Conservation (phyloP, 352 stramenopile species). For the Plasmopara muralis region DNA sequence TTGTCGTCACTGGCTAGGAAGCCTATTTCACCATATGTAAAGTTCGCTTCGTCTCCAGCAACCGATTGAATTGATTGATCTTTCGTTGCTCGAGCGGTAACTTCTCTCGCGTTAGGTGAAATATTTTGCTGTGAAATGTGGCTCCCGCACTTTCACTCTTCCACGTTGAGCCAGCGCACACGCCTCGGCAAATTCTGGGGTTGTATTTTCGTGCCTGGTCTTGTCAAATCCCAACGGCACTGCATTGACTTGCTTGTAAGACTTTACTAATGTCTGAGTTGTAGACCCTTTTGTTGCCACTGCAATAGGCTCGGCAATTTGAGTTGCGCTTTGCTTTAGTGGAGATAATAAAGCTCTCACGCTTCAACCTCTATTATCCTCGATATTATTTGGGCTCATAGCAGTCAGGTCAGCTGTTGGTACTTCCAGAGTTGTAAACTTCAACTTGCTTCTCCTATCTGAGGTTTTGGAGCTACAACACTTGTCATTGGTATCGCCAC, state of each 20-base stretch:
- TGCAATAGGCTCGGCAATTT: slow-evolving; percentile 4
- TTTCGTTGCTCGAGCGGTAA: neutral
- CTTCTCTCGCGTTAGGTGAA: neutral
- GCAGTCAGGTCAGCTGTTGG: slow-evolving; percentile 1
- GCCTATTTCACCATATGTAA: slow-evolving; percentile 1
- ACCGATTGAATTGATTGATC: neutral
- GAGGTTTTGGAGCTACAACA: slow-evolving; percentile 5
- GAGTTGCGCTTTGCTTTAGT: slow-evolving; percentile 7
- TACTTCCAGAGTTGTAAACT: neutral
- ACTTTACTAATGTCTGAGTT: neutral
- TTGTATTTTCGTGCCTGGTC: neutral
- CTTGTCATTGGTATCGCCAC: slow-evolving; percentile 55
- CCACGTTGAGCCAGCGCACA: slow-evolving; percentile 17
- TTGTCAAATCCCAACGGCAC: neutral
- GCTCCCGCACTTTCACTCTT: slow-evolving; percentile 5
- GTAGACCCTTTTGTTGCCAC: neutral
- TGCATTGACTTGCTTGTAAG: slow-evolving; percentile 2
- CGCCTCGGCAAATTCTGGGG: slow-evolving; percentile 10
- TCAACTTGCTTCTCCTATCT: neutral
- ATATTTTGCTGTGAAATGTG: neutral
- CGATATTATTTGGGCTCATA: neutral
- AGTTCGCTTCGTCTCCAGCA: neutral
- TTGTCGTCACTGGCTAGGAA: slow-evolving; percentile 10
- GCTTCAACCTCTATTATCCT: slow-evolving; percentile 4
- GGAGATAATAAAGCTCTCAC: slow-evolving; percentile 8